A percentile compares a stretch with the other conserved stretches of the same genome.
Conservation (phyloP, 306 rosid species). For the Luffa acutangula region DNA sequence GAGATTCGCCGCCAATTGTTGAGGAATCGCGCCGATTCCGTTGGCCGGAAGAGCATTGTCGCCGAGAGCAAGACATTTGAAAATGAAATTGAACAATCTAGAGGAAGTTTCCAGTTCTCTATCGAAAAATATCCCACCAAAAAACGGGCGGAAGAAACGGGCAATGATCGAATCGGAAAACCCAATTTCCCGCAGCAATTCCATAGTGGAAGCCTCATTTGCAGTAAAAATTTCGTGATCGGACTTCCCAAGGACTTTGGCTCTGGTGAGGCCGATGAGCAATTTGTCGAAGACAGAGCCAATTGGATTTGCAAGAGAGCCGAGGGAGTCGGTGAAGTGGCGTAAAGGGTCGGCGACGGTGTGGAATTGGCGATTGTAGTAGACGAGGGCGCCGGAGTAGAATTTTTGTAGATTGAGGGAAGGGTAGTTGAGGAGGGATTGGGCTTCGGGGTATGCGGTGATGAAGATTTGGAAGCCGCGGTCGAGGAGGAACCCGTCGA, state of each 20-base stretch:
- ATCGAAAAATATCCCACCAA: slow-evolving; percentile 82
- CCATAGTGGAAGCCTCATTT: slow-evolving; percentile 43
- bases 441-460: slow-evolving; percentile 82
- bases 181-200: slow-evolving; percentile 33
- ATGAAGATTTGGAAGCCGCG: slow-evolving; percentile 94
- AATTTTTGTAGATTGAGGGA: slow-evolving; percentile 49
- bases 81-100: slow-evolving; percentile 64
- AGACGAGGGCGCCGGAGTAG: slow-evolving; percentile 64
- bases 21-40: slow-evolving; percentile 67
- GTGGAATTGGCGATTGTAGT: slow-evolving; percentile 55
- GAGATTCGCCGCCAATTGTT: slow-evolving; percentile 48
- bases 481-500: slow-evolving; percentile 73
- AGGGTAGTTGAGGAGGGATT: slow-evolving; percentile 51
- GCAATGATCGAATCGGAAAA: slow-evolving; percentile 59
- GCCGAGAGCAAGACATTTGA: slow-evolving; percentile 86
- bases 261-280: slow-evolving; percentile 41
- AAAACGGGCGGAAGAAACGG: slow-evolving; percentile 68
- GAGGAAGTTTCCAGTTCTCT: slow-evolving; percentile 52
- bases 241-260: slow-evolving; percentile 38
- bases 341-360: slow-evolving; percentile 74
- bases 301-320: slow-evolving; percentile 56
- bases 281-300: slow-evolving; percentile 60
- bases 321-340: slow-evolving; percentile 45
- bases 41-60: slow-evolving; percentile 75
- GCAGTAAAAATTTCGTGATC: slow-evolving; percentile 38